Conservation (phyloP, 805 yeast species). For the Candida fluviatilis region DNA sequence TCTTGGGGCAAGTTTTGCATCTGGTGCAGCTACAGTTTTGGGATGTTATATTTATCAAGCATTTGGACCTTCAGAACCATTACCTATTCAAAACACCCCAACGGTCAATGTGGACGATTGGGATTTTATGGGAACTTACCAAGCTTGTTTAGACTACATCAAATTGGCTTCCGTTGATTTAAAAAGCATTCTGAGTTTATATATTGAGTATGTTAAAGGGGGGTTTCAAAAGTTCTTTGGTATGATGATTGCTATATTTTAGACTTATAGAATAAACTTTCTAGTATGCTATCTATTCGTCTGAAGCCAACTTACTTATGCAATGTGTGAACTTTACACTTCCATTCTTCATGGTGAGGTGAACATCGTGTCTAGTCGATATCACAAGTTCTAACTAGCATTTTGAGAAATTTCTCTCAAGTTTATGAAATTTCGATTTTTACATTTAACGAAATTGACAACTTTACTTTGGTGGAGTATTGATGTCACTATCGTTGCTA, state of each 20-base stretch:
- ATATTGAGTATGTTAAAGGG: slow-evolving; percentile 17
- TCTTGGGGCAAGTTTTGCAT: slow-evolving; percentile 27
- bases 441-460: too few species aligned
- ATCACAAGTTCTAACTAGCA: too few species aligned
- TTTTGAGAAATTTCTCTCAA: too few species aligned
- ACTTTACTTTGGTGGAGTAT: too few species aligned
- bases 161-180: slow-evolving; percentile 1
- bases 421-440: too few species aligned
- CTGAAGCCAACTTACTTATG: too few species aligned
- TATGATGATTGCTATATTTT: slow-evolving; percentile 3
- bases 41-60: slow-evolving; percentile 7
- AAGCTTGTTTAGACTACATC: neutral
- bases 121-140: neutral
- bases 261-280: neutral
- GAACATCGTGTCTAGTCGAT: too few species aligned
- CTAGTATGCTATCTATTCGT: too few species aligned
- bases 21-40: slow-evolving; percentile 17
- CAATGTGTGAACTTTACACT: too few species aligned
- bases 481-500: too few species aligned
- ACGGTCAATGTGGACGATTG: neutral
- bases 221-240: slow-evolving; percentile 22
- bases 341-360: too few species aligned
- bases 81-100: neutral
- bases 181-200: slow-evolving; percentile 5
- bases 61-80: neutral